Evolutionary conservation across 768 basidiomycete species (phyloP).

Genomic region (Trametes cinnabarina): DNA sequence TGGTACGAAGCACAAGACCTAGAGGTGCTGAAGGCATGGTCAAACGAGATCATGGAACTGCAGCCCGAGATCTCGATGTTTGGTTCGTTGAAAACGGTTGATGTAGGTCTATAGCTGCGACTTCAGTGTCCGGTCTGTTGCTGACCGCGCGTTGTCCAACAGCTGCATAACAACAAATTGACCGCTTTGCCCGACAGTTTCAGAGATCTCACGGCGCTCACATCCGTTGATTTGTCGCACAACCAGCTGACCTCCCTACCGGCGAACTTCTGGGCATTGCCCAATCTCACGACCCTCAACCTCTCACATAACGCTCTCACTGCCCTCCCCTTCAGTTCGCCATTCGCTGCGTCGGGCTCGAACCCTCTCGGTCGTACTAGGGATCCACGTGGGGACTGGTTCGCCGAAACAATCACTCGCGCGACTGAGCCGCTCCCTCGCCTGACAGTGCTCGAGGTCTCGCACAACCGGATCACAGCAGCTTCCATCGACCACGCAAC

Average conservation of each 20-base stretch:
- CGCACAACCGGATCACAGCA: constrained; percentile 64
- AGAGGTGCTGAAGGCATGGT: constrained; percentile 71
- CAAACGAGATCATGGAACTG: constrained; percentile 75
- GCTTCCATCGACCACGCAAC: constrained; percentile 45
- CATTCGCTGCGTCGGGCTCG: constrained; percentile 39
- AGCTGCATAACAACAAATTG: constrained; percentile 79
- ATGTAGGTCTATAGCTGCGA: constrained; percentile 49
- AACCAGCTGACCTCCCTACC: constrained; percentile 67
- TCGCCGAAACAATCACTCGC: constrained; percentile 58
- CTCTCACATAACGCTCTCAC: constrained; percentile 68
- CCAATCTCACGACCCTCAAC: constrained; percentile 63
- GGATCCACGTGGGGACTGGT: constrained; percentile 47
- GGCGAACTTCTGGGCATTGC: constrained; percentile 61
- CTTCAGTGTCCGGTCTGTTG: not conserved
- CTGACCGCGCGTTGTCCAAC: constrained; percentile 2
- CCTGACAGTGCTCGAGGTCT: constrained; percentile 60
- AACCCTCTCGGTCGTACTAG: constrained; percentile 36
- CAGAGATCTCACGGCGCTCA: constrained; percentile 64
- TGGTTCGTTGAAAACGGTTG: constrained; percentile 75
- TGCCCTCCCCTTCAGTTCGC: constrained; percentile 58
- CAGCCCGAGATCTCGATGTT: constrained; percentile 84
- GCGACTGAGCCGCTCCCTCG: constrained; percentile 64
- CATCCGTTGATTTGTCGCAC: constrained; percentile 70
- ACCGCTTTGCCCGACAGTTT: constrained; percentile 60
- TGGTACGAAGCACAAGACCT: constrained; percentile 87